Evolutionary conservation across 2,329 filamentous ascomycete genomes (phyloP).

Genomic region (Macroventuria anomochaeta): DNA sequence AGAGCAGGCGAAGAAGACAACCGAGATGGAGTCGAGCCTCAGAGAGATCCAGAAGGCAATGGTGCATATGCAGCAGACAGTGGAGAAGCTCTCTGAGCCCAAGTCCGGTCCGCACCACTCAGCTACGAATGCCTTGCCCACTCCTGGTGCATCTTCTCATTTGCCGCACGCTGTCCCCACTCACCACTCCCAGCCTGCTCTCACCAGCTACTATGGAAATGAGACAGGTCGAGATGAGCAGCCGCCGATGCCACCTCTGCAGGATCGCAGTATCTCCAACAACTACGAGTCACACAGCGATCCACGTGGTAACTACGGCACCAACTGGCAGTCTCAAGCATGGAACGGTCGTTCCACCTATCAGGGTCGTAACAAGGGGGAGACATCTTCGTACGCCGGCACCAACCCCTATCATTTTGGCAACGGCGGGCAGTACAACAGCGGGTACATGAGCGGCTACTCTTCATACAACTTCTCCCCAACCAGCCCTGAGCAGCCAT

Average conservation of each 20-base stretch:
- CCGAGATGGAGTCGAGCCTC: slow-evolving; percentile 32
- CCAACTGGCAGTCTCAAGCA: slow-evolving; percentile 20
- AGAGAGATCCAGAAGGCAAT: slow-evolving; percentile 37
- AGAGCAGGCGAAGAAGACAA: slow-evolving; percentile 34
- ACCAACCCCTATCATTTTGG: slow-evolving; percentile 32
- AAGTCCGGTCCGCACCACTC: slow-evolving; percentile 8
- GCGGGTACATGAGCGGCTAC: slow-evolving; percentile 28
- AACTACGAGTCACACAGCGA: slow-evolving; percentile 26
- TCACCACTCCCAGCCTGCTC: slow-evolving; percentile 35
- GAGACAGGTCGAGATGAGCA: slow-evolving; percentile 22
- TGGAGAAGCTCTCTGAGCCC: slow-evolving; percentile 25
- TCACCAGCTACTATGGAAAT: slow-evolving; percentile 28
- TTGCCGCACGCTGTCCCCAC: slow-evolving; percentile 11
- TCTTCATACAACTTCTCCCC: slow-evolving; percentile 23
- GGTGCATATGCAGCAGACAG: slow-evolving; percentile 31
- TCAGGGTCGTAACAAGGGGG: slow-evolving; percentile 32
- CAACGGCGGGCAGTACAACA: slow-evolving; percentile 23
- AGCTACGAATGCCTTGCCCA: slow-evolving; percentile 3
- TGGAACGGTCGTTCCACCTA: slow-evolving; percentile 24
- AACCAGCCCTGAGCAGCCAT: slow-evolving; percentile 26
- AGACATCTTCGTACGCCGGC: slow-evolving; percentile 24
- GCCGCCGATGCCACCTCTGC: slow-evolving; percentile 18
- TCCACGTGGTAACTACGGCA: slow-evolving; percentile 21
- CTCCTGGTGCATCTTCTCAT: slow-evolving; percentile 4
- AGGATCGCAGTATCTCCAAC: slow-evolving; percentile 17